Evolutionary conservation across 2,329 filamentous ascomycete species (phyloP), one percentile per base, ranked within the genome.

Genomic region (Huntiella savannae): DNA sequence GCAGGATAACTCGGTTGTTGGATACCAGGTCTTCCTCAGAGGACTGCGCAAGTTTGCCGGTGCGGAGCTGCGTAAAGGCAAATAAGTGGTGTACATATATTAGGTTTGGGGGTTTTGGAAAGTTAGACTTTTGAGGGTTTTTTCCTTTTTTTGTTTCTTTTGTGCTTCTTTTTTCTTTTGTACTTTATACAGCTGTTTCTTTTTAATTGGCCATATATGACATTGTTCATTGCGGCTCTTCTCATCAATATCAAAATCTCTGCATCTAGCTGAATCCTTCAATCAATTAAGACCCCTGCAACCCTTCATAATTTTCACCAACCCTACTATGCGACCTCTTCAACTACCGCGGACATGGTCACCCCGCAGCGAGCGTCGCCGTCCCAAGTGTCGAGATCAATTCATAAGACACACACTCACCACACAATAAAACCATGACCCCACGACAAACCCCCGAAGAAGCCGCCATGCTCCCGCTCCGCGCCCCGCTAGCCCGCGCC

Each of bases 11-110:
- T 73, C 81, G 52, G 77, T 77, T 1, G 87, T 98, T 13, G 86
- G 86, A 39, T 98, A 98, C 61, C 87, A 95, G 58, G 81, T 93
- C 28, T 98, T 96, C 60, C 67, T 96, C 52, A 73, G 79, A 52
- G 88, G 80, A 1, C 64, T 98, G 54, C 80, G 83, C 60, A 84
- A 80, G 55, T 98, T 76, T 63, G 81, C 85, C 7, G 79, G 77
- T 53, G 88, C 87, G 3, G 82, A 94, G 61, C 92, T 96, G 73
- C 75, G 87, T 49, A 76, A 87, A 55, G 87, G 87, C 38, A 73
- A 69, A 57, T 78, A 67, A 58, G 40, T 34, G 15, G 40, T 13
- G 40, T 28, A 28, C 22, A 28, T 28, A 28, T 28, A 7, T 8
- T 7, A 28, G 37, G 4, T 19, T 39, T 5, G 10, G 10, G 15